Conservation (phyloP, 768 basidiomycete genomes). For the Crassisporium funariophilum region DNA sequence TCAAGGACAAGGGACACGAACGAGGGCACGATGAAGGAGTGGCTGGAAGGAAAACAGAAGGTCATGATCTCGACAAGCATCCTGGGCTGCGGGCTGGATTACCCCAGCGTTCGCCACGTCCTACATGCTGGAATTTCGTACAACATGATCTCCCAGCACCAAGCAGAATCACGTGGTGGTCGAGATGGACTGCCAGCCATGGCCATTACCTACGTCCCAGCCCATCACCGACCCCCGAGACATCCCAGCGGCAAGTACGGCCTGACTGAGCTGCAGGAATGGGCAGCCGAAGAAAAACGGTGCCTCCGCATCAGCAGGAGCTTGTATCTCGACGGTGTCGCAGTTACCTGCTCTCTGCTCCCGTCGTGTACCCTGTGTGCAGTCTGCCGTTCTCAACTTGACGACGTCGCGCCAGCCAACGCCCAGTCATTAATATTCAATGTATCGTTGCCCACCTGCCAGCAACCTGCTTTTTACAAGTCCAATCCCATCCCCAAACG, state of each 20-base stretch:
- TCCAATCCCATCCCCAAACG: no score
- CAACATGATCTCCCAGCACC: slow-evolving; percentile 10
- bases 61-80: slow-evolving; percentile 9
- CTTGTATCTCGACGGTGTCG: slow-evolving; percentile 5
- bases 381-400: no score
- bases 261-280: background rate
- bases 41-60: background rate
- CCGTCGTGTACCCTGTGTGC: background rate
- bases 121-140: slow-evolving; percentile 7
- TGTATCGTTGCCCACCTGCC: no score
- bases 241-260: background rate
- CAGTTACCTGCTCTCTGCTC: slow-evolving; percentile 8
- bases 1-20: background rate
- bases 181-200: slow-evolving; percentile 6
- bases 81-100: slow-evolving; percentile 13
- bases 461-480: no score
- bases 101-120: slow-evolving; percentile 7
- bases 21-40: background rate
- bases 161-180: slow-evolving; percentile 17
- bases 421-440: no score
- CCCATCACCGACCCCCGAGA: no score
- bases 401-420: no score
- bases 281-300: background rate
- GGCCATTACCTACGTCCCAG: slow-evolving; percentile 9
- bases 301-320: slow-evolving; percentile 7